Evolutionary conservation across 2,329 filamentous ascomycete genomes (phyloP).

Genomic region (Paraconiothyrium sp.): DNA sequence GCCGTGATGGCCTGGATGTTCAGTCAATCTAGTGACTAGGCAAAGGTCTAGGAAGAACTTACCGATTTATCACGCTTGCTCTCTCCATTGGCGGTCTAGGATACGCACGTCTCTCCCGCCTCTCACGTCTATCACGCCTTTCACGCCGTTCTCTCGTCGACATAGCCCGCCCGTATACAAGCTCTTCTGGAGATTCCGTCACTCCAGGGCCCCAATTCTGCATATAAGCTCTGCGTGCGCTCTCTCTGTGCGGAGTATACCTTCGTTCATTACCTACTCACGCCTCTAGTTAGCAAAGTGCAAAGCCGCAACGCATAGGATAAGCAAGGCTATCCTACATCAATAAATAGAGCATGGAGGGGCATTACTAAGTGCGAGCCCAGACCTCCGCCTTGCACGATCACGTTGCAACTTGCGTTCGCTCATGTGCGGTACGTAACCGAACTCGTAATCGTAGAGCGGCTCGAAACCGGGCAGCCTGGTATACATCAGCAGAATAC

Average conservation of each 20-base stretch:
- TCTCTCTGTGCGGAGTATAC: neutral
- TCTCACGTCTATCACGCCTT: neutral
- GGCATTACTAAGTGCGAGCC: conserved; percentile 35
- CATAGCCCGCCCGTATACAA: neutral
- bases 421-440: conserved; percentile 32
- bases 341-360: conserved; percentile 21
- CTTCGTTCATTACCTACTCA: conserved; percentile 10
- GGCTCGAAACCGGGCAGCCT: conserved; percentile 15
- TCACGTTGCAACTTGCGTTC: conserved; percentile 20
- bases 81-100: conserved; percentile 9
- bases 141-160: neutral
- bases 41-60: neutral
- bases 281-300: conserved; percentile 16
- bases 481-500: neutral
- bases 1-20: neutral
- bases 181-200: no score
- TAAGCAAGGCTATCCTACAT: conserved; percentile 27
- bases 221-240: neutral
- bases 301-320: conserved; percentile 17
- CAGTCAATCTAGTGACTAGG: neutral
- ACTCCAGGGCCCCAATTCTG: no score
- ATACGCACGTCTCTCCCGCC: neutral
- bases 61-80: neutral
- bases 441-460: conserved; percentile 11
- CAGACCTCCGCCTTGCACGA: conserved; percentile 23